Percentiles rank a stretch among this genome's conserved stretches.
These are phyloP conservation scores for Teratosphaeria destructans DNA, from an alignment of 2,329 filamentous ascomycete species.

Conservation along the genomic window DNA sequence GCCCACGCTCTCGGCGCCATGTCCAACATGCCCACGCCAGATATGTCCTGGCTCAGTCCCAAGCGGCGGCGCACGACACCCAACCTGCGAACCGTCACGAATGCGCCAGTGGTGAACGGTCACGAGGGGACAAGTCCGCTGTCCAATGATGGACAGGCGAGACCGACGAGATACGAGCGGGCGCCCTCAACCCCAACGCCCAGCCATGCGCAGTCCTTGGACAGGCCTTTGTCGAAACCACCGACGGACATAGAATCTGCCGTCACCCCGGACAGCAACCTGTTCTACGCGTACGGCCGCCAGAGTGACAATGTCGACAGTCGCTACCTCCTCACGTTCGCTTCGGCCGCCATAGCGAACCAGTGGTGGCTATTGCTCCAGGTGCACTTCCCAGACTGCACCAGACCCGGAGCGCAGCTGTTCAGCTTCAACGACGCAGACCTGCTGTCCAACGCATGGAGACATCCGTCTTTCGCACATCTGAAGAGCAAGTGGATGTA, in stretches of 20 bases:
- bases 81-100: constrained; percentile 12
- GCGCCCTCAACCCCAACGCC: background rate
- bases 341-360: constrained; percentile 19
- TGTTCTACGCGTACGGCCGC: constrained; percentile 22
- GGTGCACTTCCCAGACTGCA: constrained; percentile 17
- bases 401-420: constrained; percentile 22
- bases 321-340: constrained; percentile 25
- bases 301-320: constrained; percentile 17
- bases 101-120: constrained; percentile 1
- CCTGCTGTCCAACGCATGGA: constrained; percentile 19
- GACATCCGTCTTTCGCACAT: constrained; percentile 18
- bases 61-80: constrained; percentile 18
- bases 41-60: constrained; percentile 17
- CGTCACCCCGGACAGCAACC: constrained; percentile 9
- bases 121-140: background rate
- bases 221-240: background rate
- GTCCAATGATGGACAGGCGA: background rate
- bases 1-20: background rate
- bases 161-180: constrained; percentile 1
- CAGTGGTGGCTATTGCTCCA: constrained; percentile 25
- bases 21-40: background rate
- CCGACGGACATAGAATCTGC: background rate
- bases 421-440: constrained; percentile 23
- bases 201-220: background rate
- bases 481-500: constrained; percentile 25